Conservation (phyloP, 2,329 filamentous ascomycete species). For the Stagonosporopsis cucurbitacearum region DNA sequence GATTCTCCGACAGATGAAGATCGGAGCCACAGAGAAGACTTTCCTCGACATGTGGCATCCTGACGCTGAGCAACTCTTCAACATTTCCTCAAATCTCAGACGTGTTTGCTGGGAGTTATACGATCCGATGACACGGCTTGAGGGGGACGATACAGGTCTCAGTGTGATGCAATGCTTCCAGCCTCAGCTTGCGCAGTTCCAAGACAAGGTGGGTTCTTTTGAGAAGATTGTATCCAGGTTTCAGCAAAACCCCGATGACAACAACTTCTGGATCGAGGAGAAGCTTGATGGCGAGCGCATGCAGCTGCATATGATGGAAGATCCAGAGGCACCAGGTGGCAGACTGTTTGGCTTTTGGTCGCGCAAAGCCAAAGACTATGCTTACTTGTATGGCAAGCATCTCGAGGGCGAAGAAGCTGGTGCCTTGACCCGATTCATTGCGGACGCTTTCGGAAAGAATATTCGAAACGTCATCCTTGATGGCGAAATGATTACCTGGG, state of each 20-base stretch:
- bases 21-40: slow-evolving; percentile 83
- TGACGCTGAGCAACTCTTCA: slow-evolving; percentile 69
- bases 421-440: slow-evolving; percentile 80
- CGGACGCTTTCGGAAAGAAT: slow-evolving; percentile 74
- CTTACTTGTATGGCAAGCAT: slow-evolving; percentile 85
- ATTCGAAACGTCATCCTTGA: slow-evolving; percentile 91
- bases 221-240: slow-evolving; percentile 77
- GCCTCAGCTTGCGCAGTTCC: slow-evolving; percentile 91
- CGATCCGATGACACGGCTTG: slow-evolving; percentile 74
- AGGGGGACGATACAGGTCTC: slow-evolving; percentile 76
- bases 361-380: slow-evolving; percentile 94
- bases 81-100: slow-evolving; percentile 86
- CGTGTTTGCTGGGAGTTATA: slow-evolving; percentile 94
- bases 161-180: slow-evolving; percentile 94
- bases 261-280: slow-evolving; percentile 94
- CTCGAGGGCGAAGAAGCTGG: slow-evolving; percentile 73
- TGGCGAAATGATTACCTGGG: slow-evolving; percentile 99
- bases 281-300: slow-evolving; percentile 97
- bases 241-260: slow-evolving; percentile 71
- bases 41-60: slow-evolving; percentile 72
- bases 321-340: slow-evolving; percentile 71
- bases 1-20: slow-evolving; percentile 79
- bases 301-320: slow-evolving; percentile 89
- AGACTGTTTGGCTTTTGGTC: slow-evolving; percentile 88
- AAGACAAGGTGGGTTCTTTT: slow-evolving; percentile 73